A percentile compares a stretch with the other conserved stretches of the same genome.
These are phyloP conservation scores for Coccomyxa sp. DNA, from an alignment of 139 green algal species.

Conservation along the genomic window DNA sequence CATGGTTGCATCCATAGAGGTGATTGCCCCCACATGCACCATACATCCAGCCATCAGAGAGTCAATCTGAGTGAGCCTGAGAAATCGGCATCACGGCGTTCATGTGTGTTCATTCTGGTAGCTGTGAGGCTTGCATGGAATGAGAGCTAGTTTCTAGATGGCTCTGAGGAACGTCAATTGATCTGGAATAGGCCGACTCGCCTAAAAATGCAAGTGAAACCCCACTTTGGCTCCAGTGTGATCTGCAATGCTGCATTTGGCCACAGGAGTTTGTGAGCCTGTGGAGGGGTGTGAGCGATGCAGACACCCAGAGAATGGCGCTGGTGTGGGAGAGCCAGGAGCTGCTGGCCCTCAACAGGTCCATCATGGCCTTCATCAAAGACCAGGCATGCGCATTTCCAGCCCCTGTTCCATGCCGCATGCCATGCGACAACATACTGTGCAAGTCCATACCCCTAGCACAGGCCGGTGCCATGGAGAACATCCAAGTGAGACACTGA, in stretches of 20 bases:
- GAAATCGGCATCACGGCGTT: too few species aligned
- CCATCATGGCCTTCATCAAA: not conserved
- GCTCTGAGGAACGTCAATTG: too few species aligned
- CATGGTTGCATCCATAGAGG: not conserved
- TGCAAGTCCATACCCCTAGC: not conserved
- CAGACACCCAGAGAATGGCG: conserved; percentile 27
- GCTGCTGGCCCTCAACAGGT: conserved; percentile 42
- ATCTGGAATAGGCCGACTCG: too few species aligned
- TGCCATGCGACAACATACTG: not conserved
- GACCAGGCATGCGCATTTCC: not conserved
- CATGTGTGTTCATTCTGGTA: too few species aligned
- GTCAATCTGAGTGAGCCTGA: too few species aligned
- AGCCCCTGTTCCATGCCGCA: not conserved
- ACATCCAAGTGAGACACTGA: too few species aligned
- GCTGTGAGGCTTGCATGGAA: too few species aligned
- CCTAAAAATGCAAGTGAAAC: too few species aligned
- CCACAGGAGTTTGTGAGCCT: conserved; percentile 53
- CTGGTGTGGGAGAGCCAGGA: conserved; percentile 71
- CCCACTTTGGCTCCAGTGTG: not conserved
- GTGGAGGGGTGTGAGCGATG: conserved; percentile 34
- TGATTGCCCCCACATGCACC: not conserved
- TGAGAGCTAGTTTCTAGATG: too few species aligned
- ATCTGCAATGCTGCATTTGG: not conserved
- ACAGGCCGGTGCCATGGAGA: too few species aligned
- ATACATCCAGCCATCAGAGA: too few species aligned